These are phyloP conservation scores for Xylaria sp. DNA, from an alignment of 2,329 filamentous ascomycete genomes.

Conservation along the genomic window DNA sequence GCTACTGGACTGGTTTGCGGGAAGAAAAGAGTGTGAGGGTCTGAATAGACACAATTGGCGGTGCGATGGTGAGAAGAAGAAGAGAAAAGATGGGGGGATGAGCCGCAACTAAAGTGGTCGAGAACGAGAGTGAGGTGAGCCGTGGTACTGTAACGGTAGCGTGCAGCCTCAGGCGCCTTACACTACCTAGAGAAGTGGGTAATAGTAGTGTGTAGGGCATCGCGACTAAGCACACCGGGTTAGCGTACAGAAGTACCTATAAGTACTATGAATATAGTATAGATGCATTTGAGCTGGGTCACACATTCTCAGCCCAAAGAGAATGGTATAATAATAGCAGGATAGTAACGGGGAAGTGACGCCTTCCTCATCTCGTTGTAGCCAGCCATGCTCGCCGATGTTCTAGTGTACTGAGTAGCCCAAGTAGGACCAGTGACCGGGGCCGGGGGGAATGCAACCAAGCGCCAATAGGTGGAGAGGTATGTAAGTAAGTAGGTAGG, in stretches of 20 bases:
- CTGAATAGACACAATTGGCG: slow-evolving; percentile 31
- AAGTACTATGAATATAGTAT: neutral
- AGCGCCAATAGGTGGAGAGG: slow-evolving; percentile 17
- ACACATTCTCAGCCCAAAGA: slow-evolving; percentile 12
- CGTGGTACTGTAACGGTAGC: neutral
- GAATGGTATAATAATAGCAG: slow-evolving; percentile 28
- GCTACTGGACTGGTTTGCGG: slow-evolving; percentile 15
- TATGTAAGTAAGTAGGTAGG: too few species aligned
- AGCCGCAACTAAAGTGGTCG: slow-evolving; percentile 28
- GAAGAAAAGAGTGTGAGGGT: slow-evolving; percentile 34
- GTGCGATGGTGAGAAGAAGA: slow-evolving; percentile 24
- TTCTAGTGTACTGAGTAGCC: too few species aligned
- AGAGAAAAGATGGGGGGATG: slow-evolving; percentile 15
- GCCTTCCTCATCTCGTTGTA: slow-evolving; percentile 4
- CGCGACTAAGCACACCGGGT: neutral
- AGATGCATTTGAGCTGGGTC: neutral
- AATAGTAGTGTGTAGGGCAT: neutral
- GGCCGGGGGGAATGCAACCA: neutral
- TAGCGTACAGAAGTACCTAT: neutral
- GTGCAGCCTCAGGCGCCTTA: neutral
- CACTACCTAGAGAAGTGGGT: neutral
- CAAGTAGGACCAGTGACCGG: too few species aligned
- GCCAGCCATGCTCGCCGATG: neutral
- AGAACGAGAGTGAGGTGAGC: slow-evolving; percentile 6
- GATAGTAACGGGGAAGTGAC: neutral